Conservation (phyloP, 306 rosid species). For the Prunus mira region DNA sequence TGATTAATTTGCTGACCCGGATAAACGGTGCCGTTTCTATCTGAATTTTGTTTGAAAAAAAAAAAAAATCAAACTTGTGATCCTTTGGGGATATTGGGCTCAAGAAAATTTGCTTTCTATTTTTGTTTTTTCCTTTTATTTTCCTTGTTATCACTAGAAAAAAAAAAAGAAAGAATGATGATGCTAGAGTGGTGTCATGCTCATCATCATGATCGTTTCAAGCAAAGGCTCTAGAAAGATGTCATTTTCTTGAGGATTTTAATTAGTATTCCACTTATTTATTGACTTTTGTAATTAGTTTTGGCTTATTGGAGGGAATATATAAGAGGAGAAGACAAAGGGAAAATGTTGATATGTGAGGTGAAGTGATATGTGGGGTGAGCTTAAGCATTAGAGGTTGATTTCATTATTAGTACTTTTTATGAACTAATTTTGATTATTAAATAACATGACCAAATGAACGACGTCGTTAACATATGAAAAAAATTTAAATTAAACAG, state of each 20-base stretch:
- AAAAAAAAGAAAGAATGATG: slow-evolving; percentile 34
- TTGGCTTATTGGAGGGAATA: neutral
- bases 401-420: neutral
- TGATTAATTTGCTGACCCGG: neutral
- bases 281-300: neutral
- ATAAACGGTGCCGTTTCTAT: slow-evolving; percentile 7
- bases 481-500: too few species aligned
- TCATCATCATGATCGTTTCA: slow-evolving; percentile 48
- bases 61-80: neutral
- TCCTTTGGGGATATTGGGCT: neutral
- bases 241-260: slow-evolving; percentile 10
- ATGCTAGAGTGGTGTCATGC: slow-evolving; percentile 84
- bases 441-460: too few species aligned
- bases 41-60: neutral
- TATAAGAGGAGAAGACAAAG: neutral
- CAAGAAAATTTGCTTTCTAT: neutral
- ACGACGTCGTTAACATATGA: too few species aligned
- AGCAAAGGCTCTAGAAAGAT: slow-evolving; percentile 35
- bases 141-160: neutral
- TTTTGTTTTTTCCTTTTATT: neutral
- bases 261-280: neutral
- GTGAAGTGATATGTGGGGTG: neutral
- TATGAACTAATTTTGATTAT: too few species aligned
- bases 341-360: neutral
- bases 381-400: neutral